Evolutionary conservation across 495 filamentous ascomycete species (phyloP).

Genomic region (Neurospora sp.): DNA sequence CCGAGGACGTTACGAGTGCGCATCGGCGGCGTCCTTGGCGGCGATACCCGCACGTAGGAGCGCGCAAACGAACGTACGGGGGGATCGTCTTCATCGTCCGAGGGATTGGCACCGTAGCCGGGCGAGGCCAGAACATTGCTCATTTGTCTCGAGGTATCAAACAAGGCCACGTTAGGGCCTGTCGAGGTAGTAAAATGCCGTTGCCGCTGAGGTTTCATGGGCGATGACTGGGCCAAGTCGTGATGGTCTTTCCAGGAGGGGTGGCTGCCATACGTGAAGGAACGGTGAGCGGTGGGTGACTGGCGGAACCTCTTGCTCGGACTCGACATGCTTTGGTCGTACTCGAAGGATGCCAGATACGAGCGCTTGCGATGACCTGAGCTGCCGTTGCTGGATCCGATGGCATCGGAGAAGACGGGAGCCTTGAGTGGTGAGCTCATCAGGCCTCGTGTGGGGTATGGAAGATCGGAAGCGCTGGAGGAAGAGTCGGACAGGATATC

Average conservation of each 20-base stretch:
- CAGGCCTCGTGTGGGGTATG: slow-evolving; percentile 39
- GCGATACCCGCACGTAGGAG: slow-evolving; percentile 52
- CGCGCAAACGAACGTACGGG: slow-evolving; percentile 64
- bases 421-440: slow-evolving; percentile 57
- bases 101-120: slow-evolving; percentile 45
- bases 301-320: slow-evolving; percentile 59
- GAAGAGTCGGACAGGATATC: slow-evolving; percentile 71
- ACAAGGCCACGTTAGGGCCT: slow-evolving; percentile 59
- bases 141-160: slow-evolving; percentile 45
- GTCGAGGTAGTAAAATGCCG: slow-evolving; percentile 51
- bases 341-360: slow-evolving; percentile 38
- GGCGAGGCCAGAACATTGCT: slow-evolving; percentile 57
- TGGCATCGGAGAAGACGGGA: slow-evolving; percentile 59
- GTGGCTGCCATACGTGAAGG: slow-evolving; percentile 41
- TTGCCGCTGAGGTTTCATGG: slow-evolving; percentile 55
- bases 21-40: slow-evolving; percentile 72
- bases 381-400: slow-evolving; percentile 47
- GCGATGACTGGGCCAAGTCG: slow-evolving; percentile 73
- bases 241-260: slow-evolving; percentile 63
- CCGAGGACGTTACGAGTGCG: slow-evolving; percentile 39
- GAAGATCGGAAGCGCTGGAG: slow-evolving; percentile 55
- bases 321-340: slow-evolving; percentile 33
- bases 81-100: slow-evolving; percentile 73
- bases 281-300: slow-evolving; percentile 50
- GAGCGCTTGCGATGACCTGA: slow-evolving; percentile 47